phyloP scores from a whole-genome alignment of 2,329 filamentous ascomycete species.

The Trichoderma sp. region DNA sequence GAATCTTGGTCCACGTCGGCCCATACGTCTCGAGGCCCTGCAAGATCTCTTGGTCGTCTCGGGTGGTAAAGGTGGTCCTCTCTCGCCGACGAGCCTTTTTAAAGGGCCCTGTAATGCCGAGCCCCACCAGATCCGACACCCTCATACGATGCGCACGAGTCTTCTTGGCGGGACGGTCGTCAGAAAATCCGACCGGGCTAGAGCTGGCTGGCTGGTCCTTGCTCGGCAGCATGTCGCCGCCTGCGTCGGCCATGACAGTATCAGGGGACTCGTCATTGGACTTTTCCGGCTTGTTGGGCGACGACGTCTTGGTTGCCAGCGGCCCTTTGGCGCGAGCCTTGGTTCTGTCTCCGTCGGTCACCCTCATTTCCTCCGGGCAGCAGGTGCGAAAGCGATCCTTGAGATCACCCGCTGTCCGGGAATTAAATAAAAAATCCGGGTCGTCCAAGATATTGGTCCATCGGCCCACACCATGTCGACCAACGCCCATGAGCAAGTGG shows the following conservation, averaged over 20 bases:
- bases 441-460: constrained; percentile 68
- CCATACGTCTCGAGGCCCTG: constrained; percentile 62
- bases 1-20: constrained; percentile 66
- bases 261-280: constrained; percentile 50
- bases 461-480: constrained; percentile 63
- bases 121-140: constrained; percentile 55
- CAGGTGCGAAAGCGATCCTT: constrained; percentile 69
- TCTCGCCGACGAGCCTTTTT: constrained; percentile 63
- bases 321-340: constrained; percentile 28
- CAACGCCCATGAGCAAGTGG: constrained; percentile 61
- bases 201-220: constrained; percentile 32
- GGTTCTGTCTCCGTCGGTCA: not conserved
- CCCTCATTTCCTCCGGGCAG: constrained; percentile 61
- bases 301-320: not conserved
- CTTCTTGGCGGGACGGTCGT: constrained; percentile 49
- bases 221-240: constrained; percentile 28
- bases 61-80: constrained; percentile 61
- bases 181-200: constrained; percentile 35
- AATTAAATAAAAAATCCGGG: constrained; percentile 60
- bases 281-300: constrained; percentile 46
- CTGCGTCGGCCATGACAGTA: constrained; percentile 53
- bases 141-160: constrained; percentile 58
- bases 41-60: constrained; percentile 64
- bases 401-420: constrained; percentile 61
- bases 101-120: constrained; percentile 64